Conservation (phyloP, 2,329 filamentous ascomycete genomes). For the Neonectria hederae region DNA sequence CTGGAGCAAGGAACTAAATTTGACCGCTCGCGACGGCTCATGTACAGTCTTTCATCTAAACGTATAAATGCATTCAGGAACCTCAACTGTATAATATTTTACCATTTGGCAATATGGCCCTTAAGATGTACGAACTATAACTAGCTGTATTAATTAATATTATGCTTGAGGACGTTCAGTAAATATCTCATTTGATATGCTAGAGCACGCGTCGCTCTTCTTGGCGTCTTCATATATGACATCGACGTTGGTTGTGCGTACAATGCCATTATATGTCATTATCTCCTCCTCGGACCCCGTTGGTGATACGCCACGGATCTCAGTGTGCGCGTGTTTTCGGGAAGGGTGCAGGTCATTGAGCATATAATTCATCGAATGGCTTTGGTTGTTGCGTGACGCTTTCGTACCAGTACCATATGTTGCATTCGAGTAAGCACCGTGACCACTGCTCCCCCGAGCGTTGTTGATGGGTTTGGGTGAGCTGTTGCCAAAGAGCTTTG, state of each 20-base stretch:
- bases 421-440: constrained; percentile 7
- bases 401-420: constrained; percentile 13
- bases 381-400: constrained; percentile 22
- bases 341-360: constrained; percentile 33
- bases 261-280: constrained; percentile 52
- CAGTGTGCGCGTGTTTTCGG: constrained; percentile 41
- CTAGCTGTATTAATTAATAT: background rate
- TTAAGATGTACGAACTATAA: too few species aligned
- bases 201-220: background rate
- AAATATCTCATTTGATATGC: background rate
- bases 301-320: constrained; percentile 47
- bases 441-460: constrained; percentile 13
- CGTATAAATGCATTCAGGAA: too few species aligned
- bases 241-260: constrained; percentile 48
- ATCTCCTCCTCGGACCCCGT: constrained; percentile 52
- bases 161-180: background rate
- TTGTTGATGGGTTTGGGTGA: constrained; percentile 26
- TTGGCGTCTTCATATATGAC: constrained; percentile 31
- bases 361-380: constrained; percentile 34
- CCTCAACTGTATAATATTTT: too few species aligned
- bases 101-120: too few species aligned
- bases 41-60: too few species aligned
- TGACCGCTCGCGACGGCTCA: too few species aligned
- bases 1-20: too few species aligned
- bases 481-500: constrained; percentile 41